These are phyloP conservation scores for Neurospora sp. DNA, from an alignment of 495 filamentous ascomycete species.

Conservation along the genomic window DNA sequence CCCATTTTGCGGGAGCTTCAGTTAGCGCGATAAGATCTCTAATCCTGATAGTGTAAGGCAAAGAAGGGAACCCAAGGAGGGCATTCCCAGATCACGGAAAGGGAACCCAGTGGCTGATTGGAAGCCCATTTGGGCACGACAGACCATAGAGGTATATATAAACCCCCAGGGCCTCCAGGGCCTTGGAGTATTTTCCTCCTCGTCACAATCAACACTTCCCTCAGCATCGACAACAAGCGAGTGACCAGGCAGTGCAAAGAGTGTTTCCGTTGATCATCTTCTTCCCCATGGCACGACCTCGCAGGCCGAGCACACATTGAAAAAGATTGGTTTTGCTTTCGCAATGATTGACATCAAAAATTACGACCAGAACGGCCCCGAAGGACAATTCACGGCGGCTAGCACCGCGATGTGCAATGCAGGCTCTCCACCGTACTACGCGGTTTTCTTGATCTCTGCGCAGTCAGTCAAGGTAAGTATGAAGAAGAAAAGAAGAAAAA, in stretches of 20 bases:
- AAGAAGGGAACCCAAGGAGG: background rate
- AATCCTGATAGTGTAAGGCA: background rate
- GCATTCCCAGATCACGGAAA: background rate
- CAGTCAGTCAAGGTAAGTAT: background rate
- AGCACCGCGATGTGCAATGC: background rate
- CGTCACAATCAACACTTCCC: background rate
- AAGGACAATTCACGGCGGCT: background rate
- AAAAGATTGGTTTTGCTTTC: background rate
- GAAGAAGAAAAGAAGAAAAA: background rate
- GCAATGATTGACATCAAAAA: background rate
- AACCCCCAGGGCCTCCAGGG: too few species aligned
- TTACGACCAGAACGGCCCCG: background rate
- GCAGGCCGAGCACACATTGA: background rate
- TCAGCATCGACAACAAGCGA: background rate
- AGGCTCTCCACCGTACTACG: background rate
- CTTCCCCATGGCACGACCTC: background rate
- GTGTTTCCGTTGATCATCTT: background rate
- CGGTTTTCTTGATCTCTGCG: background rate
- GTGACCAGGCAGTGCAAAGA: background rate
- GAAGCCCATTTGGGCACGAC: too few species aligned
- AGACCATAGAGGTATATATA: too few species aligned
- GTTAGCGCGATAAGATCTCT: background rate
- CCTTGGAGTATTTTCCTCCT: too few species aligned
- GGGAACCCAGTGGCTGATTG: too few species aligned
- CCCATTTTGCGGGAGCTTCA: too few species aligned